Conservation (phyloP, 345 rosid species). For the Anacardium occidentale region DNA sequence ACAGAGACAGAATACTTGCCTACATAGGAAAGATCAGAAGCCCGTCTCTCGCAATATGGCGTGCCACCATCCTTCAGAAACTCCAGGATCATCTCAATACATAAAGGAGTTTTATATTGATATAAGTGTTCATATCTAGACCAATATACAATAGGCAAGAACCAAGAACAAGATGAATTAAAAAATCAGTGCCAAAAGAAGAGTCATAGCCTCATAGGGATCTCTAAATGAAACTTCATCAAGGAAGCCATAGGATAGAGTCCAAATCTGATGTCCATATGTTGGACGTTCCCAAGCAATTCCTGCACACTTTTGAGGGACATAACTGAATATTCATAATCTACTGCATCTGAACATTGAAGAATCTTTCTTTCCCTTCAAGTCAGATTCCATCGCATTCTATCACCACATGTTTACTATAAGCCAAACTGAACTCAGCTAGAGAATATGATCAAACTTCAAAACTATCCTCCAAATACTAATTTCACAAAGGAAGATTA, state of each 20-base stretch:
- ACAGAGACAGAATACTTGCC: constrained; percentile 57
- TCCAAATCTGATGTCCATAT: constrained; percentile 5
- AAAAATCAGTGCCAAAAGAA: background rate
- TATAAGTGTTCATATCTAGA: constrained; percentile 18
- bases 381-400: constrained; percentile 5
- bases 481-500: too few species aligned
- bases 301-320: constrained; percentile 12
- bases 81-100: constrained; percentile 20
- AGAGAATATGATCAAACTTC: background rate
- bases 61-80: constrained; percentile 30
- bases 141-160: constrained; percentile 16
- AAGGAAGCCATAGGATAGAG: background rate
- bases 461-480: constrained; percentile 9
- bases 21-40: constrained; percentile 35
- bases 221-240: too few species aligned
- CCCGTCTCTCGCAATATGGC: constrained; percentile 31
- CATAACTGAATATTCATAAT: constrained; percentile 1
- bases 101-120: constrained; percentile 22
- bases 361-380: constrained; percentile 1
- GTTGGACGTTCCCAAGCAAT: background rate
- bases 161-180: constrained; percentile 11
- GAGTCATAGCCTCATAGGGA: background rate
- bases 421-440: constrained; percentile 15
- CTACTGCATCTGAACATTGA: constrained; percentile 9
- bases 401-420: background rate